Base-by-base conservation (phyloP, 176 grass and related monocot species). In the Chrysopogon serrulatus region DNA sequence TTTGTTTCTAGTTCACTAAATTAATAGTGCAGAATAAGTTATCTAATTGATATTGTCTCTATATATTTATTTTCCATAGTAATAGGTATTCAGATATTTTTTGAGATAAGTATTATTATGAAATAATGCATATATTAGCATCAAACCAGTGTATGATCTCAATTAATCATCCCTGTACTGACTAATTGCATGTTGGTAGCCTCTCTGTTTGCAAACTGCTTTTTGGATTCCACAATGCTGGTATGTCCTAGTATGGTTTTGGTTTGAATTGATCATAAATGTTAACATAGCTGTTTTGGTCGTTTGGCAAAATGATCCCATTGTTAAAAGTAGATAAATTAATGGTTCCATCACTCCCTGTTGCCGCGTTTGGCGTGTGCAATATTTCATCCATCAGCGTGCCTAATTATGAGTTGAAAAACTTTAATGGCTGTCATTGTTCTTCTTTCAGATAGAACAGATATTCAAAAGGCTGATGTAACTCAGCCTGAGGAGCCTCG, bases 391-490 rank as follows among this genome's bases (percentile, higher is more conserved):
- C 62, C 62, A 65, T 65, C 27, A 63, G 28, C 14, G 5, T 19
- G 19, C 63, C 51, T 61, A 57, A n/a, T 33, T n/a, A 63, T 59
- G 72, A 47, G 19, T 78, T 35, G 8, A 14, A 23, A 70, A 81
- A 32, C 37, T 36, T 36, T 42, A 63, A 32, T 73, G 66, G 28
- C 74, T 61, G 7, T 31, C 47, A 11, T 11, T 45, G 40, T 42
- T 68, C 6, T 54, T 67, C 68, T 79, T 83, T 30, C 79, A 87
- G 84, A 90, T 83, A 86, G 26, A 87, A 74, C n/a, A 7, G 74
- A 74, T 54, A 21, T 33, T 68, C 18, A 12, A 62, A 73, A 79
- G 5, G 51, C 37, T 15, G 68, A 68, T 26, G 84, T 15, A 68
- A 66, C 68, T 72, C 59, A 60, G 3, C 73, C 75, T 74, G 74